These are phyloP conservation scores for Phytophthora litchii DNA, from an alignment of 352 stramenopile genomes.

Conservation along the genomic window DNA sequence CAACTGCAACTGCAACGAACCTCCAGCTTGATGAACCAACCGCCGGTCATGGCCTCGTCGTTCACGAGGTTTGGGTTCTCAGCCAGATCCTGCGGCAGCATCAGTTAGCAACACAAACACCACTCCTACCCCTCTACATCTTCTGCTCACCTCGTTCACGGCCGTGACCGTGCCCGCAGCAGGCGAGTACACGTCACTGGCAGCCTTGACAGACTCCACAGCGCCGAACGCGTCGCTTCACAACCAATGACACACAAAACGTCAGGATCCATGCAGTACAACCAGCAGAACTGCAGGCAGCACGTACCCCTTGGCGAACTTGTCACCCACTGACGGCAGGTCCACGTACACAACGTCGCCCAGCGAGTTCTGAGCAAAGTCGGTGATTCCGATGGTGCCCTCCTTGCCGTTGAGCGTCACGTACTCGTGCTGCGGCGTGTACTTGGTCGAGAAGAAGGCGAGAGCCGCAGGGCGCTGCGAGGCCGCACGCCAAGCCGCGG, in stretches of 20 bases:
- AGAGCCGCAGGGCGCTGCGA: conserved; percentile 46
- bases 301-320: conserved; percentile 92
- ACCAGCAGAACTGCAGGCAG: background rate
- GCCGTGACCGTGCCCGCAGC: conserved; percentile 93
- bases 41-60: conserved; percentile 80
- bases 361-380: conserved; percentile 97
- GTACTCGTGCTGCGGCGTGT: conserved; percentile 89
- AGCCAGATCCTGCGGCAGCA: conserved; percentile 56
- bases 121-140: background rate
- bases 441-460: conserved; percentile 85
- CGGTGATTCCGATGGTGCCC: conserved; percentile 96
- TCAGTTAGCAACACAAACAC: conserved; percentile 10
- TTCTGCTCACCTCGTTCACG: conserved; percentile 88
- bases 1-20: conserved; percentile 35
- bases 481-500: conserved; percentile 37
- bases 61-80: conserved; percentile 90
- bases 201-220: conserved; percentile 99
- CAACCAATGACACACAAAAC: conserved; percentile 22
- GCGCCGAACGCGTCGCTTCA: conserved; percentile 93
- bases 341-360: conserved; percentile 98
- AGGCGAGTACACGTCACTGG: conserved; percentile 97
- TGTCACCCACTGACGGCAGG: conserved; percentile 93
- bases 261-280: conserved; percentile 10
- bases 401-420: conserved; percentile 78
- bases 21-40: conserved; percentile 92